Base-by-base conservation (phyloP, 768 basidiomycete genomes). In the Lentinula detonsa region DNA sequence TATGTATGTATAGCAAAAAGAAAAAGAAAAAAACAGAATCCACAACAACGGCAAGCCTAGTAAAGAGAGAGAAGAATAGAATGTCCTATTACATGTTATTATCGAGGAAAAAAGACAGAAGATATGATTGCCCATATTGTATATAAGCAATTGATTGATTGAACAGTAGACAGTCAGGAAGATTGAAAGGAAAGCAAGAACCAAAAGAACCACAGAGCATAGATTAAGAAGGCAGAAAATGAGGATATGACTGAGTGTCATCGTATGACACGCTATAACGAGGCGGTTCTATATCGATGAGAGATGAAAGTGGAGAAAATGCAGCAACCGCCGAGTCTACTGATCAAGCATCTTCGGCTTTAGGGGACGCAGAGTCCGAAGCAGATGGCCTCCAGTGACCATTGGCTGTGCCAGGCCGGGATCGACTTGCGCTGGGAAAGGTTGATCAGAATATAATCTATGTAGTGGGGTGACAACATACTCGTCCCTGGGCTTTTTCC, bases 401-500 rank as follows among this genome's bases (percentile, higher is more conserved):
- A 37, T 61, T 62, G 51, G 68, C 69, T 13, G 71, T 75, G 49
- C 68, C 68, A 48, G 75, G 72, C 52, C 76, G 69, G 42, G 74
- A 76, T 42, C 69, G 66, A 56, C 67, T 74, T 35, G 61, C 40
- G 40, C 63, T 69, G 57, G 57, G 23, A n/a, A 61, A 35, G 50
- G 18, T 16, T 33, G 21, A 49, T 33, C 23, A 51, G 31, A 3
- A 48, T 51, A n/a, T 23, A n/a, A n/a, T 34, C n/a, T n/a, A 45
- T 9, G 23, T 18, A 49, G 16, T 31, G n/a, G 28, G 28, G 21
- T 18, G n/a, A 13, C 39, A 39, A 68, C 75, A 58, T 63, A 80
- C 82, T 75, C 73, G 66, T 83, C 78, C 65, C 74, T 75, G 64
- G 78, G 73, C 72, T 78, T 80, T 57, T 81, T 79, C 90, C 90